Percentiles rank a stretch among this genome's conserved stretches.
These are phyloP conservation scores for Haplosporangium gracile DNA, from an alignment of 192 early-diverging fungal genomes.

Conservation along the genomic window DNA sequence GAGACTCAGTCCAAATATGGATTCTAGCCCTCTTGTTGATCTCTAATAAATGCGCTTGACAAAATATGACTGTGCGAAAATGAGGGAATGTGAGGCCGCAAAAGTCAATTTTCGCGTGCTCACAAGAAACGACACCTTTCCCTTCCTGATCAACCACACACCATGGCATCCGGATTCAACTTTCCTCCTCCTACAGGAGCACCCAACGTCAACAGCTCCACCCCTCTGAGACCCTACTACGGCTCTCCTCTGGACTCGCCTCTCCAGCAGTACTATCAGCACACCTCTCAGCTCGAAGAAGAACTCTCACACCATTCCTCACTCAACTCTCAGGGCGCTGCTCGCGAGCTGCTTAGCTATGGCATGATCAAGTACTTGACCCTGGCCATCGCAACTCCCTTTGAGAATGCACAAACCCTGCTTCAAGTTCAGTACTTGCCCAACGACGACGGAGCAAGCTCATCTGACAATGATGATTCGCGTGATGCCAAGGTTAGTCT, in stretches of 20 bases:
- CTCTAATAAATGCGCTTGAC: not conserved
- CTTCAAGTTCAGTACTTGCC: conserved; percentile 83
- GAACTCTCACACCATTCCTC: conserved; percentile 10
- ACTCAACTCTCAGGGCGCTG: conserved; percentile 58
- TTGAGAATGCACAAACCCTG: conserved; percentile 77
- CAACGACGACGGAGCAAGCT: conserved; percentile 58
- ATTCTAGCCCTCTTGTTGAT: conserved; percentile 14
- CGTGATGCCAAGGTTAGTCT: conserved; percentile 23
- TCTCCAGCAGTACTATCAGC: conserved; percentile 35
- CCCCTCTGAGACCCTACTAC: conserved; percentile 28
- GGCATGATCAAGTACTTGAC: conserved; percentile 73
- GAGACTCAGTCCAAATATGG: conserved; percentile 80
- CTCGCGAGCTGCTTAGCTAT: conserved; percentile 72
- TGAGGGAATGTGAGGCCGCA: not conserved
- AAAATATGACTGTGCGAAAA: not conserved
- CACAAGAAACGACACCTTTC: not conserved
- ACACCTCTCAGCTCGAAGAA: conserved; percentile 16
- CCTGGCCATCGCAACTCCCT: conserved; percentile 70
- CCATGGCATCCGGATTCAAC: conserved; percentile 41
- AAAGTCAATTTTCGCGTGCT: conserved; percentile 1
- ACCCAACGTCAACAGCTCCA: conserved; percentile 34
- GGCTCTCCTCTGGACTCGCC: conserved; percentile 31
- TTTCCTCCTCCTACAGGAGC: conserved; percentile 41
- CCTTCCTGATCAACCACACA: not conserved
- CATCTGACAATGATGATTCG: conserved; percentile 27